A percentile compares a stretch with the other conserved stretches of the same genome.
Evolutionary conservation across 2,329 filamentous ascomycete species (phyloP).

Genomic region (Zymoseptoria crescenta): DNA sequence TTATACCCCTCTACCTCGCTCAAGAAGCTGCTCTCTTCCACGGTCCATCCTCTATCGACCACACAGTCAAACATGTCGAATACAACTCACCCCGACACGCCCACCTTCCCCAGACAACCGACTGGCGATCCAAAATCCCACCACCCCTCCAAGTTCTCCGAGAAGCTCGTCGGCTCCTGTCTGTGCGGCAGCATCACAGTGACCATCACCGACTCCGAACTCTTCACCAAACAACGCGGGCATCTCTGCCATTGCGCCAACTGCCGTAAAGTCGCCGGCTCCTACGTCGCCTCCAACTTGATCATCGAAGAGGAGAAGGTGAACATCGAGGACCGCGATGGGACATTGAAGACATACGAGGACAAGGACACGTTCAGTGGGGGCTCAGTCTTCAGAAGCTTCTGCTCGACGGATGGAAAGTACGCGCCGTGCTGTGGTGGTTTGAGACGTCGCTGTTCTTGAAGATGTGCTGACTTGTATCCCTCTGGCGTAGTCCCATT

Average conservation of each 20-base stretch:
- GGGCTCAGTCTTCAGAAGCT: slow-evolving; percentile 38
- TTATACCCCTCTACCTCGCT: neutral
- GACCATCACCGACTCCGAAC: slow-evolving; percentile 40
- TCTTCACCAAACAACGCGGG: slow-evolving; percentile 39
- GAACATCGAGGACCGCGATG: slow-evolving; percentile 37
- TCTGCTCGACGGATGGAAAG: slow-evolving; percentile 41
- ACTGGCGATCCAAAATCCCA: slow-evolving; percentile 37
- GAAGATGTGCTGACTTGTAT: slow-evolving; percentile 3
- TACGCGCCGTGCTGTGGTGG: slow-evolving; percentile 25
- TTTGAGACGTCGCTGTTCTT: neutral
- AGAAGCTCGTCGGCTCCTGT: slow-evolving; percentile 35
- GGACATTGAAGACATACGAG: slow-evolving; percentile 38
- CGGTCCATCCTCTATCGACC: neutral
- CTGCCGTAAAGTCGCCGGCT: slow-evolving; percentile 44
- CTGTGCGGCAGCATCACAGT: slow-evolving; percentile 43
- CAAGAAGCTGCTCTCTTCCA: neutral
- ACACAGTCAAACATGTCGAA: neutral
- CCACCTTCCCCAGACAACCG: slow-evolving; percentile 25
- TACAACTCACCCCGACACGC: neutral
- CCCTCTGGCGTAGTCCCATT: slow-evolving; percentile 35
- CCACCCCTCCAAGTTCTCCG: slow-evolving; percentile 26
- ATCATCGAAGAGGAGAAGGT: slow-evolving; percentile 40
- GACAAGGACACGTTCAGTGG: slow-evolving; percentile 42
- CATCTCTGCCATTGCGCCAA: slow-evolving; percentile 47
- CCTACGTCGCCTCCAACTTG: slow-evolving; percentile 35